Evolutionary conservation across 176 grass and related monocot genomes (phyloP), one percentile per base, ranked within the genome.

Genomic region (Chrysopogon serrulatus): DNA sequence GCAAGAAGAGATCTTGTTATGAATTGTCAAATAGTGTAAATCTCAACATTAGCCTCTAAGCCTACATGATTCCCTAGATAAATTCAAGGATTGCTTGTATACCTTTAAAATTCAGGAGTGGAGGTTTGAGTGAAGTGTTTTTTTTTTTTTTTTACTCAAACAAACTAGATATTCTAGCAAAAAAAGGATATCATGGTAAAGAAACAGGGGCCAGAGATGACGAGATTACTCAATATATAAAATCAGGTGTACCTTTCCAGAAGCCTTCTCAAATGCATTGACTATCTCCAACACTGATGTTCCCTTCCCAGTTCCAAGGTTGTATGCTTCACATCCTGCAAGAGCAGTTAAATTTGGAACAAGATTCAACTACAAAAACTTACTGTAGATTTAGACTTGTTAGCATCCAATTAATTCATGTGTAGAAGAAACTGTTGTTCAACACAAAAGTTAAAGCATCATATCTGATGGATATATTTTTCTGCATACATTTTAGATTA

Each of bases 221-320:
- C 23, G 4, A 59, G n/a, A 80, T 37, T 41, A 3, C 23, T 63
- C 13, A 32, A 33, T 84, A 81, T 65, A 83, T 68, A 18, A 34
- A 61, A 73, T 17, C 36, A 82, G 18, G 12, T 27, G 71, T 76
- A 94, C 96, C 93, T 99, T 96, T 78, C 91, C 96, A 64, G 90
- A 96, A 91, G 88, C 91, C 83, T 92, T 96, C 84, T 96, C 96
- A 76, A 99, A 99, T 87, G 93, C 93, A 88, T 83, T 83, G 57
- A 99, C 93, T 82, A 99, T 99, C 86, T 99, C 93, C 83, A 99
- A 76, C n/a, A 99, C 96, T 28, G 96, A 94, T 42, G 96, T 99
- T 44, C 93, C 96, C 60, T 94, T 96, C 86, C 96, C 96, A 23
- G 91, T 89, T 76, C 96, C 96, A 63, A 99, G 87, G 68, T 99